Base-by-base conservation (phyloP, 495 filamentous ascomycete species). In the Xylaria curta region DNA sequence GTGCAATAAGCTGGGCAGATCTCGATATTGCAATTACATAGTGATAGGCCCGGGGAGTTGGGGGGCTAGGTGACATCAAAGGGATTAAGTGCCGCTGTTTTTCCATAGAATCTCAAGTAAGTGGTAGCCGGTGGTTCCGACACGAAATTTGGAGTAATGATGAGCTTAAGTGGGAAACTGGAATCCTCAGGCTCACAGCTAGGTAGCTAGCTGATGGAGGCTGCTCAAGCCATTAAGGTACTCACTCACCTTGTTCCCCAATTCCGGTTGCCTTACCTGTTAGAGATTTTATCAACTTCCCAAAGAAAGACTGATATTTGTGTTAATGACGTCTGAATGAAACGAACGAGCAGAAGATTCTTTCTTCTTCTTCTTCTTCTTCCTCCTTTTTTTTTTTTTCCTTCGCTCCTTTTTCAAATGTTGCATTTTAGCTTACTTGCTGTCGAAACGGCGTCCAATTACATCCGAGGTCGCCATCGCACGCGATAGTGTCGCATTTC, bases 401-500 rank as follows among this genome's bases (percentile, higher is more conserved):
- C 28, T 31, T 38, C n/a, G n/a, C 38, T 40, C 38, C n/a, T 28
- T 33, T 36, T 36, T 33, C 19, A 3, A 31, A 1, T 4, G 21
- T 38, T 38, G 31, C 31, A 21, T 38, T 19, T 38, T 38, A 59
- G 54, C 54, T 42, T 40, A 10, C 24, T 61, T 24, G 33, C 24
- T 46, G 60, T 17, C 38, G 44, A 26, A 42, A 42, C 10, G 61
- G 44, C 44, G 24, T 21, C 63, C 40, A 51, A 47, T 47, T 44
- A 49, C 42, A 15, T 31, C 40, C 26, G 8, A n/a, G 46, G 61
- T 68, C 66, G 66, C 66, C 66, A 69, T 69, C 66, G 40, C 66
- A 69, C 53, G 53, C 53, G 66, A 60, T 59, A 61, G 54, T 47
- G 66, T 69, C 66, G 66, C 56, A 69, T 60, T 69, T 46, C 40